Percentiles rank a stretch among this genome's conserved stretches.
Evolutionary conservation across 108 stramenopile genomes (phyloP).

Genomic region (Chaetoceros muelleri): DNA sequence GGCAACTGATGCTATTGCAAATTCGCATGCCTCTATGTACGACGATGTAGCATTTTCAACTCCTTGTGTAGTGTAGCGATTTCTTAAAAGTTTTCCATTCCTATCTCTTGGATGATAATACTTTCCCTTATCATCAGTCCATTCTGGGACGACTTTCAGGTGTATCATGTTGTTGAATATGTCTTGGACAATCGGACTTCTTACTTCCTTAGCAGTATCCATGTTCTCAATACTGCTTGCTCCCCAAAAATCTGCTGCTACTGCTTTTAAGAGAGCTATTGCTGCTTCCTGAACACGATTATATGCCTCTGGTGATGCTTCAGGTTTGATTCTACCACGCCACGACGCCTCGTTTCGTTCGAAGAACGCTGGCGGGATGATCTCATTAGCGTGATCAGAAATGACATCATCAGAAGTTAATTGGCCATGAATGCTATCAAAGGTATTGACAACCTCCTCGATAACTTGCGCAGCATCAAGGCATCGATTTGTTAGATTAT

Average conservation of each 20-base stretch:
- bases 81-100: conserved; percentile 66
- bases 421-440: conserved; percentile 17
- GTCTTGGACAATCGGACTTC: conserved; percentile 45
- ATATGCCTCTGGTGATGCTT: conserved; percentile 29
- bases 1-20: conserved; percentile 38
- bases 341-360: conserved; percentile 66
- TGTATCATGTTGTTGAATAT: conserved; percentile 78
- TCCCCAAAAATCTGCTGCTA: conserved; percentile 58
- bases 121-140: conserved; percentile 17
- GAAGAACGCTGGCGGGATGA: conserved; percentile 48
- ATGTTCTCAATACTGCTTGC: conserved; percentile 14
- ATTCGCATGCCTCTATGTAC: conserved; percentile 58
- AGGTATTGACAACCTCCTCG: conserved; percentile 41
- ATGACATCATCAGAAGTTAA: neutral
- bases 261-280: conserved; percentile 27
- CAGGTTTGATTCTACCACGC: conserved; percentile 51
- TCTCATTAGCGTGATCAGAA: conserved; percentile 11
- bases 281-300: conserved; percentile 35
- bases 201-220: conserved; percentile 17
- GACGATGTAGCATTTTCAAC: conserved; percentile 59
- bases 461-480: conserved; percentile 35
- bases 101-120: conserved; percentile 79
- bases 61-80: conserved; percentile 72
- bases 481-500: conserved; percentile 28
- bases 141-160: conserved; percentile 55